A percentile compares a stretch with the other conserved stretches of the same genome.
These are phyloP conservation scores for Oxytropis ochrocephala DNA, from an alignment of 306 rosid genomes.

Conservation along the genomic window DNA sequence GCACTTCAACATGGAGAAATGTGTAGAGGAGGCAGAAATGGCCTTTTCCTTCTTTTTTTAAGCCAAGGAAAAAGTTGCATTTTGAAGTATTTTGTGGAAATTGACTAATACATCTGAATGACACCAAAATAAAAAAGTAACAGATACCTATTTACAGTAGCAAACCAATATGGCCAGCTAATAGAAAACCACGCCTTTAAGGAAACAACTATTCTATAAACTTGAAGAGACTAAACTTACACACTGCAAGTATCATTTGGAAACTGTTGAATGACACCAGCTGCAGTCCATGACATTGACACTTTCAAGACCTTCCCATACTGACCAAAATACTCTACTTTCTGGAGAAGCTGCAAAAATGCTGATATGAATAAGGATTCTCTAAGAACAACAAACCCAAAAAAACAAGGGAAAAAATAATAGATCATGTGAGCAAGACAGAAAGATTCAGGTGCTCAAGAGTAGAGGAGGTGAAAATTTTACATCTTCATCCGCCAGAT, in stretches of 20 bases:
- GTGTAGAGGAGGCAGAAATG: not conserved
- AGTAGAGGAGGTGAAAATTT: constrained; percentile 5
- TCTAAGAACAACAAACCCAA: not conserved
- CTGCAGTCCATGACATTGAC: constrained; percentile 94
- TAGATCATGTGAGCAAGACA: not conserved
- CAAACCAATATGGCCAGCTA: not conserved
- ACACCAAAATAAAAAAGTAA: not conserved
- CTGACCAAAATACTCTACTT: constrained; percentile 88
- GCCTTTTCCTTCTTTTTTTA: not conserved
- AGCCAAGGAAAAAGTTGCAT: not conserved
- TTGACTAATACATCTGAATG: not conserved
- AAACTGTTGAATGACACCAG: constrained; percentile 95
- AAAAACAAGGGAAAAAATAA: not conserved
- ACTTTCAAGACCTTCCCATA: constrained; percentile 98
- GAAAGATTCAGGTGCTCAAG: not conserved
- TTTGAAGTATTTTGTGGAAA: not conserved
- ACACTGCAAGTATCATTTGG: constrained; percentile 98
- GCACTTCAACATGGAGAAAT: not conserved
- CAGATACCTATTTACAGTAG: not conserved
- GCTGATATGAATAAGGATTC: constrained; percentile 4
- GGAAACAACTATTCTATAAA: not conserved
- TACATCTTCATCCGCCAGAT: constrained; percentile 89
- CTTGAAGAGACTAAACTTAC: constrained; percentile 47
- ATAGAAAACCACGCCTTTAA: not conserved
- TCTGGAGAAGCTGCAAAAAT: constrained; percentile 74